Evolutionary conservation across 2,329 filamentous ascomycete genomes (phyloP).

Genomic region (Fusarium sp.): DNA sequence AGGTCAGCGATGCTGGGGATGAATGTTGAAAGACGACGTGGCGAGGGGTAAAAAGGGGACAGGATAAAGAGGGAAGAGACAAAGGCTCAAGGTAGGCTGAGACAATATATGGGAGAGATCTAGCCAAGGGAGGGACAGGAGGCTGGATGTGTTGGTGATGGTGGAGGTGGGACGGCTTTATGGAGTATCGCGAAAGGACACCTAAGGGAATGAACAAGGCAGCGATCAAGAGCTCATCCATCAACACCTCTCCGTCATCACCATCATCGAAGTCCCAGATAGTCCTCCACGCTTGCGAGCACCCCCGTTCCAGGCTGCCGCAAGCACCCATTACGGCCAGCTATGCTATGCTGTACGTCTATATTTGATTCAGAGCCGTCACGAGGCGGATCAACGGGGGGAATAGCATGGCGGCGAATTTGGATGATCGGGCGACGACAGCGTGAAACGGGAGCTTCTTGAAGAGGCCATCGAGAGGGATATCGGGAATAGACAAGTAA

Average conservation of each 20-base stretch:
- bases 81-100: conserved; percentile 31
- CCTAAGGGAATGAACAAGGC: conserved; percentile 45
- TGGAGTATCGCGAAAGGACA: conserved; percentile 48
- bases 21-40: conserved; percentile 28
- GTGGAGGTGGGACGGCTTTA: conserved; percentile 43
- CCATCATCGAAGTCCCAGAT: conserved; percentile 17
- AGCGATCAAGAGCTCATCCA: conserved; percentile 36
- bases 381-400: conserved; percentile 39
- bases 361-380: conserved; percentile 32
- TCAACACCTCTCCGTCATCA: conserved; percentile 20
- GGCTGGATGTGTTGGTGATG: conserved; percentile 43
- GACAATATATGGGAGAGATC: conserved; percentile 28
- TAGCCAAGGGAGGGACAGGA: conserved; percentile 36
- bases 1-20: conserved; percentile 34
- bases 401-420: conserved; percentile 31
- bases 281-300: background rate
- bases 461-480: conserved; percentile 42
- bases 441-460: conserved; percentile 26
- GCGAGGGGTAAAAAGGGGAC: conserved; percentile 34
- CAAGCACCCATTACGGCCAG: conserved; percentile 28
- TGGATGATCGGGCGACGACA: conserved; percentile 29
- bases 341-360: conserved; percentile 28
- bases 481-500: conserved; percentile 24
- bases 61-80: conserved; percentile 24
- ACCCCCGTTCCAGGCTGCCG: conserved; percentile 34